phyloP scores from a whole-genome alignment of 176 grass and related monocot species.

The Zizania latifolia region DNA sequence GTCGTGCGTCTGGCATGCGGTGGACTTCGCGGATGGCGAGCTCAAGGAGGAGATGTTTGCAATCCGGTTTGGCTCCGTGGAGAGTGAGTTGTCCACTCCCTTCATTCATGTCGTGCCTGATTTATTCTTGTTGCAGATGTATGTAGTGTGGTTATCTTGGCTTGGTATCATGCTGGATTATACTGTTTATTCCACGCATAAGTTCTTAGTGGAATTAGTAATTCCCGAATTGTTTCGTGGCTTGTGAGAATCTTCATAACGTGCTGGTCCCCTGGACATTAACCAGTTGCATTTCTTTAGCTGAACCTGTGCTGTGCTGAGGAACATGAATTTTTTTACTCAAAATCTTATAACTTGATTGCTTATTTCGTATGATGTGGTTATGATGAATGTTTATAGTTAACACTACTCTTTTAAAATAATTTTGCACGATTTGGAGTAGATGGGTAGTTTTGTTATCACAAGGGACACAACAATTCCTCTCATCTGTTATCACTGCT shows the following conservation, averaged over 20 bases:
- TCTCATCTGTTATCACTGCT: neutral
- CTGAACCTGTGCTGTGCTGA: neutral
- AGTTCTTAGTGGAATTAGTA: neutral
- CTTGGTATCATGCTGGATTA: neutral
- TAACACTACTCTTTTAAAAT: neutral
- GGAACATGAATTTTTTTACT: neutral
- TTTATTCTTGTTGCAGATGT: neutral
- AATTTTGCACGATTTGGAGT: neutral
- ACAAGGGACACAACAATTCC: neutral
- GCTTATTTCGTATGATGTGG: neutral
- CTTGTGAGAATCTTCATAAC: neutral
- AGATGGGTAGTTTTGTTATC: neutral
- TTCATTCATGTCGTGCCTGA: neutral
- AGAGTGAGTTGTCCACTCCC: slow-evolving; percentile 44
- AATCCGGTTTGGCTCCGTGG: slow-evolving; percentile 73
- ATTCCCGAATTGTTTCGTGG: neutral
- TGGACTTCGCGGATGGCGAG: slow-evolving; percentile 73
- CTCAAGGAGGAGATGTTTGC: slow-evolving; percentile 80
- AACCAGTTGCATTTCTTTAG: neutral
- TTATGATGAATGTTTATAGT: neutral
- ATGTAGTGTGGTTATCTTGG: neutral
- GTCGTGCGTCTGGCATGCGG: slow-evolving; percentile 77
- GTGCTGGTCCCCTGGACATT: too few relatives aligned
- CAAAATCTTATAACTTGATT: neutral
- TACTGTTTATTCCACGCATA: neutral